Evolutionary conservation across 2,329 filamentous ascomycete species (phyloP).

Genomic region (Juglanconis oblonga): DNA sequence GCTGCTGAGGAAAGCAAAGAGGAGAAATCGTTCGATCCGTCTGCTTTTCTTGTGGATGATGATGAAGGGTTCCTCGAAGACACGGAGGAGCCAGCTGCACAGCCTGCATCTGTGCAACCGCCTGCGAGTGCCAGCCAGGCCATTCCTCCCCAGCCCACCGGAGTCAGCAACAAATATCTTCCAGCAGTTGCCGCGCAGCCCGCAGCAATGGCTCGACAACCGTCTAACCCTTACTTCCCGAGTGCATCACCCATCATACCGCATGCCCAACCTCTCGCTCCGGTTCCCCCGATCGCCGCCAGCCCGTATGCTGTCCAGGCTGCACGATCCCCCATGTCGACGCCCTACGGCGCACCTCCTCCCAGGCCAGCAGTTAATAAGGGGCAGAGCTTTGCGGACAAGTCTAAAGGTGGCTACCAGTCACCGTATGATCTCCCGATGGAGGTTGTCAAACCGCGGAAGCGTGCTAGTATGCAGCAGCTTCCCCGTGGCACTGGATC

Average conservation of each 20-base stretch:
- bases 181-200: conserved; percentile 26
- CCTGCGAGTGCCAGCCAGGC: conserved; percentile 21
- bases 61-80: conserved; percentile 84
- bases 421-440: conserved; percentile 95
- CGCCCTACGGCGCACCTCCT: conserved; percentile 35
- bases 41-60: conserved; percentile 74
- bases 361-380: conserved; percentile 48
- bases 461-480: conserved; percentile 59
- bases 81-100: conserved; percentile 36
- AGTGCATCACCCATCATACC: conserved; percentile 13
- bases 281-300: conserved; percentile 11
- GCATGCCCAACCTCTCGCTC: conserved; percentile 20
- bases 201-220: conserved; percentile 19
- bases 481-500: conserved; percentile 40
- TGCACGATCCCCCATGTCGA: conserved; percentile 26
- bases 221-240: conserved; percentile 25
- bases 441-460: conserved; percentile 74
- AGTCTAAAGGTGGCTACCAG: conserved; percentile 85
- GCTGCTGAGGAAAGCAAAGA: conserved; percentile 32
- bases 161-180: conserved; percentile 33
- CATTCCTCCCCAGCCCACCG: conserved; percentile 22
- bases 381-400: conserved; percentile 83
- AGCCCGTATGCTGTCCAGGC: conserved; percentile 20
- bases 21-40: conserved; percentile 54
- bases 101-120: conserved; percentile 25